Evolutionary conservation across 768 basidiomycete genomes (phyloP), one percentile per base, ranked within the genome.

Genomic region (Agaricus bisporus): DNA sequence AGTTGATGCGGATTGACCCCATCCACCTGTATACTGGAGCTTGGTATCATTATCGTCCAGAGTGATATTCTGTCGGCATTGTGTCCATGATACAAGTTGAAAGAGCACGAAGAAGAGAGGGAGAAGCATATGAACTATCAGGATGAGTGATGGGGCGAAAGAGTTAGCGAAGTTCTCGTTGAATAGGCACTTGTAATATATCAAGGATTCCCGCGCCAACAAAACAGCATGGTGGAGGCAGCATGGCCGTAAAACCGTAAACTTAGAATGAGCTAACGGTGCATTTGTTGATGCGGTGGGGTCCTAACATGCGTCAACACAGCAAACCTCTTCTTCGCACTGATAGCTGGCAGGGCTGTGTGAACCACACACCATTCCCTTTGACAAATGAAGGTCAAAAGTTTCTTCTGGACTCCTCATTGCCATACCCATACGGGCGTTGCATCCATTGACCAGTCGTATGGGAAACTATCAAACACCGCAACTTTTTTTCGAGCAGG

Each of bases 241-340:
- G 35, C 2, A 51, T 35, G 28, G 26, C 45, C 38, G 52, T 51
- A 43, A 20, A 28, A 32, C 22, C 22, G 22, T 22, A 22, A 22
- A 22, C 22, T n/a, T n/a, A 37, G 20, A 54, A 48, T 22, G 52
- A 54, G 52, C 37, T 44, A 7, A 22, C 22, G 25, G 37, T 36
- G 45, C 50, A 29, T 41, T 25, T 38, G 20, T 35, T 48, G 45
- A 22, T 26, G 28, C 41, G 39, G 49, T 51, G 49, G 49, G 20
- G 49, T 36, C 43, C 49, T 51, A 37, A 51, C 49, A 44, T 51
- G 49, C 29, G 25, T 51, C 49, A 44, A 51, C 49, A 51, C 17
- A 51, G 41, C 20, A 11, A 35, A 42, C 41, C 41, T 42, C 49
- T 18, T 51, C 32, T 25, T 14, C 4, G 22, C 22, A 22, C n/a